Conservation (phyloP, 768 basidiomycete genomes). For the Sarcodon sp. region DNA sequence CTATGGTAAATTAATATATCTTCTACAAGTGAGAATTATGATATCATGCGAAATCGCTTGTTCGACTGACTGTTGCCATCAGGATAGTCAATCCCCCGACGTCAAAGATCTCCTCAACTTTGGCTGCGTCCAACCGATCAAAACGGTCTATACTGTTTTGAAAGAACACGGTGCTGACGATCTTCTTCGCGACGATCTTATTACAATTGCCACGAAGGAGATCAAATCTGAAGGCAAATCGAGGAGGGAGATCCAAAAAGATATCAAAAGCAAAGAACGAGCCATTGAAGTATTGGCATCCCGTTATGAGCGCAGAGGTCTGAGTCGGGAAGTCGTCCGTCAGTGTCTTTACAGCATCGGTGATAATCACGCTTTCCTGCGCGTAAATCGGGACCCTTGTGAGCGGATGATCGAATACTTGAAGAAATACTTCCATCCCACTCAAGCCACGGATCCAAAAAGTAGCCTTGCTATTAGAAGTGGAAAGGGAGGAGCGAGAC, state of each 20-base stretch:
- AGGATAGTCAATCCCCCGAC: slow-evolving; percentile 81
- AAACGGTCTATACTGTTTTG: slow-evolving; percentile 57
- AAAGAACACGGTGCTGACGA: slow-evolving; percentile 52
- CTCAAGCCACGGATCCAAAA: slow-evolving; percentile 49
- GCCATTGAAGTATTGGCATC: slow-evolving; percentile 67
- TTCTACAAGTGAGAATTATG: slow-evolving; percentile 50
- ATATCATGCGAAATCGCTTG: background rate
- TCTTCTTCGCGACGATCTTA: slow-evolving; percentile 64
- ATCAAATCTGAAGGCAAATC: slow-evolving; percentile 61
- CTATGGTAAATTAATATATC: slow-evolving; percentile 77
- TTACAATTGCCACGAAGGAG: slow-evolving; percentile 70
- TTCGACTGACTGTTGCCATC: slow-evolving; percentile 5
- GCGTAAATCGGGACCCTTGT: slow-evolving; percentile 80
- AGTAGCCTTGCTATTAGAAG: slow-evolving; percentile 68
- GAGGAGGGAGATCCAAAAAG: slow-evolving; percentile 70
- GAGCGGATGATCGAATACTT: slow-evolving; percentile 72
- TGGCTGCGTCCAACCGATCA: slow-evolving; percentile 67
- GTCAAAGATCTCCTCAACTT: slow-evolving; percentile 73
- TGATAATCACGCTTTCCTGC: slow-evolving; percentile 82
- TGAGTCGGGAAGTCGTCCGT: slow-evolving; percentile 53
- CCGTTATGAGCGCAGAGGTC: slow-evolving; percentile 43
- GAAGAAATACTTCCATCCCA: slow-evolving; percentile 68
- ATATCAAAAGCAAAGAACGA: slow-evolving; percentile 75
- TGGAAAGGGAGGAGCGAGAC: slow-evolving; percentile 66
- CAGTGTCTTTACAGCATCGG: slow-evolving; percentile 84